phyloP scores from a whole-genome alignment of 257 asterid genomes.

The Solanum gracilifrons region DNA sequence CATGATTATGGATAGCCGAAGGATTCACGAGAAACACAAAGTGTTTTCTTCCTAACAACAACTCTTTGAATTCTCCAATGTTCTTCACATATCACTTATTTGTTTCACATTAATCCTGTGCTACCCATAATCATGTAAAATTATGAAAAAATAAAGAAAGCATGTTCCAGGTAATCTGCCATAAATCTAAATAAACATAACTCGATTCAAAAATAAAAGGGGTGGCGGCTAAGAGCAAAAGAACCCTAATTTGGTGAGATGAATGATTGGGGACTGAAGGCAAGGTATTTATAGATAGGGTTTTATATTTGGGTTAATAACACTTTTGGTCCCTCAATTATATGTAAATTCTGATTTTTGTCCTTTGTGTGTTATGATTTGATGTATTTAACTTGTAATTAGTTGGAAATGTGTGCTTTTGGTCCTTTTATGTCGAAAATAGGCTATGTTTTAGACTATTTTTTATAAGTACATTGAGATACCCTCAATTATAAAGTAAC shows the following conservation, averaged over 20 bases:
- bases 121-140: background rate
- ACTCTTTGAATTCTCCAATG: background rate
- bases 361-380: background rate
- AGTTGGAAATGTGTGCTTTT: background rate
- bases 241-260: background rate
- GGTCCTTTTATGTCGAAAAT: background rate
- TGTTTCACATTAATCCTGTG: background rate
- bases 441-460: background rate
- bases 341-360: background rate
- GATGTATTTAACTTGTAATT: background rate
- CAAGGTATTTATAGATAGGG: background rate
- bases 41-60: background rate
- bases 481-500: background rate
- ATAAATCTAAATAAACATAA: background rate
- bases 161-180: background rate
- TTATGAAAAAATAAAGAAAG: background rate
- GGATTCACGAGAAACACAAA: background rate
- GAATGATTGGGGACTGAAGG: rapidly evolving
- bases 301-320: background rate
- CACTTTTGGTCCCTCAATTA: background rate
- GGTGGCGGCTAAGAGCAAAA: background rate
- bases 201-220: background rate
- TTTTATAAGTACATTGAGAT: background rate
- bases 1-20: background rate
- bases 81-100: background rate